These are phyloP conservation scores for Diaporthe batatas DNA, from an alignment of 2,329 filamentous ascomycete species.

Conservation along the genomic window DNA sequence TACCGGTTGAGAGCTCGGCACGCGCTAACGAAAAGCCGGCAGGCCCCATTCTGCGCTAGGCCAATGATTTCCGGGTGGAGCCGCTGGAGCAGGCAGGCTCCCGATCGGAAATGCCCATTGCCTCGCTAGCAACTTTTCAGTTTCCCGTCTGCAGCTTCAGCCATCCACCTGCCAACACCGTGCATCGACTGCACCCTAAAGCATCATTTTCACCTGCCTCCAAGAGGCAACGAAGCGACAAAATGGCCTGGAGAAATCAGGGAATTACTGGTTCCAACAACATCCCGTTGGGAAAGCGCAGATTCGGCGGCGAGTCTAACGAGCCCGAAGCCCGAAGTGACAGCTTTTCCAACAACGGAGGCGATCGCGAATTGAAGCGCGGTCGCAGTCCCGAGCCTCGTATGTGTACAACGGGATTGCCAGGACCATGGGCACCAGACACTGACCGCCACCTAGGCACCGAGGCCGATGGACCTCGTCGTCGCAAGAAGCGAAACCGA, in stretches of 20 bases:
- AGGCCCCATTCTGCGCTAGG: not conserved
- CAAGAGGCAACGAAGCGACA: slow-evolving; percentile 18
- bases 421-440: not conserved
- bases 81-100: not conserved
- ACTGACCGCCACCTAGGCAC: slow-evolving; percentile 55
- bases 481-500: slow-evolving; percentile 97
- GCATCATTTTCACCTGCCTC: slow-evolving; percentile 10
- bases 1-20: not conserved
- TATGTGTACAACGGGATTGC: slow-evolving; percentile 55
- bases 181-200: slow-evolving; percentile 46
- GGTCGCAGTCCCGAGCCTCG: slow-evolving; percentile 91
- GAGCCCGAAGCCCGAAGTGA: slow-evolving; percentile 41
- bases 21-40: slow-evolving; percentile 31
- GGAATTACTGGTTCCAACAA: slow-evolving; percentile 99
- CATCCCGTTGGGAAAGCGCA: slow-evolving; percentile 90
- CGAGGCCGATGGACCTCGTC: slow-evolving; percentile 81
- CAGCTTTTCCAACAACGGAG: slow-evolving; percentile 46
- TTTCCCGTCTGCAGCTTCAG: slow-evolving; percentile 1
- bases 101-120: not conserved
- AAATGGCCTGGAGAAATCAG: slow-evolving; percentile 77
- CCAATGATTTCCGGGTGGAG: slow-evolving; percentile 7
- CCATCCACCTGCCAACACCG: slow-evolving; percentile 5
- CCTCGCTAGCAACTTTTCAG: slow-evolving; percentile 35
- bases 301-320: slow-evolving; percentile 74
- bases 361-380: slow-evolving; percentile 76